phyloP scores from a whole-genome alignment of 108 stramenopile genomes.

The Pseudonitzschia multistriata region DNA sequence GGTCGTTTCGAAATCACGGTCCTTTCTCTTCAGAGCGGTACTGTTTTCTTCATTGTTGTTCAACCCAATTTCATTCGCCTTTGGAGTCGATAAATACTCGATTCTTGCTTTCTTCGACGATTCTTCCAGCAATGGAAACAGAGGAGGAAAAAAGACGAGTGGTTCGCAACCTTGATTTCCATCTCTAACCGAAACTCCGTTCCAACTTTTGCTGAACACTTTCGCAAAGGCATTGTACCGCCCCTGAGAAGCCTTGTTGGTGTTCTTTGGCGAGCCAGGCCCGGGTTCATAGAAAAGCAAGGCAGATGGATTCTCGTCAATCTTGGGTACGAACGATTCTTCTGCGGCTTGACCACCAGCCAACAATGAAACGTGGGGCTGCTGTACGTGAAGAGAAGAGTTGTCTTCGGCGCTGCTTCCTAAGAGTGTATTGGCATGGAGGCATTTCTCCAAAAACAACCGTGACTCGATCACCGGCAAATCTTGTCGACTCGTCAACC shows the following conservation, averaged over 20 bases:
- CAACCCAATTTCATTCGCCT: not conserved
- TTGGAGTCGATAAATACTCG: not conserved
- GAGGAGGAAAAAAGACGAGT: constrained; percentile 67
- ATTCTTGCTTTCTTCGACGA: constrained; percentile 12
- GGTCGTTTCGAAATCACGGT: not conserved
- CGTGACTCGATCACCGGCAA: constrained; percentile 9
- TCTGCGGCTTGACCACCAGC: not conserved
- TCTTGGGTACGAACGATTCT: not conserved
- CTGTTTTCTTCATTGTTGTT: not conserved
- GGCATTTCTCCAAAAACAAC: not conserved
- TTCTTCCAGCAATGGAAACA: constrained; percentile 42
- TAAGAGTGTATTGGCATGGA: not conserved
- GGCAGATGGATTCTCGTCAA: constrained; percentile 12
- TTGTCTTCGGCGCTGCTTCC: not conserved
- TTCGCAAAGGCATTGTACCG: constrained; percentile 23
- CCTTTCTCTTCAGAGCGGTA: constrained; percentile 2
- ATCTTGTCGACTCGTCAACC: constrained; percentile 6
- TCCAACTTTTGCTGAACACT: constrained; percentile 13
- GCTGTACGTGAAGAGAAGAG: not conserved
- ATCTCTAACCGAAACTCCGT: constrained; percentile 28
- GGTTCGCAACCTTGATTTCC: constrained; percentile 63
- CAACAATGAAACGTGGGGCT: not conserved
- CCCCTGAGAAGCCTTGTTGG: not conserved
- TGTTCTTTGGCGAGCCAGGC: not conserved
- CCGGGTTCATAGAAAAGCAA: constrained; percentile 25